phyloP scores from a whole-genome alignment of 768 basidiomycete genomes.

The Podaxis sp. region DNA sequence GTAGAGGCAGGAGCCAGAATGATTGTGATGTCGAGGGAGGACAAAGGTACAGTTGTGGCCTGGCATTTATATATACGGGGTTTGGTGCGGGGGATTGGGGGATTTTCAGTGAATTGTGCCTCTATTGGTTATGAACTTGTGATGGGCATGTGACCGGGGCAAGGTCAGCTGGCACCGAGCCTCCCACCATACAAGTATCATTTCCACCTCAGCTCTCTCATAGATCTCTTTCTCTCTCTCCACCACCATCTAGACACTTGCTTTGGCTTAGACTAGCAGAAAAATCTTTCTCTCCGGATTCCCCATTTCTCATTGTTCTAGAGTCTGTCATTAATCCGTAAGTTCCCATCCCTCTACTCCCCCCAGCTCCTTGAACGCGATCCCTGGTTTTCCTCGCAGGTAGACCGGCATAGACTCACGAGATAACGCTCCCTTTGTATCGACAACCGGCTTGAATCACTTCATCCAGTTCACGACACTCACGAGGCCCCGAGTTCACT shows the following conservation, averaged over 20 bases:
- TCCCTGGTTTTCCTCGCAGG: not conserved
- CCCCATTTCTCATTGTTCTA: constrained; percentile 10
- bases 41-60: not conserved
- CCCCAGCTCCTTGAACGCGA: not conserved
- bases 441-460: not conserved
- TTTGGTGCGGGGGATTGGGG: not conserved
- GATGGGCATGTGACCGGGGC: constrained; percentile 13
- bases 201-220: constrained; percentile 12
- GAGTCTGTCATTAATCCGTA: constrained; percentile 16
- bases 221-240: constrained; percentile 17
- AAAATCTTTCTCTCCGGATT: not conserved
- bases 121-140: constrained; percentile 1
- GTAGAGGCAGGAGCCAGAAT: not conserved
- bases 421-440: not conserved
- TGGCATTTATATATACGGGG: not conserved
- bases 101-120: not conserved
- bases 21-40: not conserved
- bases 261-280: constrained; percentile 5
- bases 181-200: constrained; percentile 11
- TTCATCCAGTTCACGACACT: constrained; percentile 3
- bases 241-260: constrained; percentile 12
- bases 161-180: constrained; percentile 14
- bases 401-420: constrained; percentile 11
- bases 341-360: not conserved
- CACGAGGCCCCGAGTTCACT: not conserved